Conservation (phyloP, 106 monocot species). For the Allium fistulosum region DNA sequence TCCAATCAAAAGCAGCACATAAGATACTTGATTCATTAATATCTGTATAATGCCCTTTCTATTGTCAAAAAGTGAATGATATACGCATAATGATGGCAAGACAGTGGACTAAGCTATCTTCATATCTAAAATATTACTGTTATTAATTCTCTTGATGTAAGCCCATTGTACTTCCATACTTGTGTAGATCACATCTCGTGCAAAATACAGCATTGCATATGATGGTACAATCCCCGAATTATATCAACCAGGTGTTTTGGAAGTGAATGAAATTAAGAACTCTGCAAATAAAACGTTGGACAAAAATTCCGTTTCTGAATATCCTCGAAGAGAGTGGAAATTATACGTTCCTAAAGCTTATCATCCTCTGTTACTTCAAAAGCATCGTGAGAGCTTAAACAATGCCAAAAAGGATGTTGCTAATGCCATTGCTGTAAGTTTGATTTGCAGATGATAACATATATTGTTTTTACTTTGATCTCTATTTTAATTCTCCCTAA, state of each 20-base stretch:
- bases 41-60: too few species aligned
- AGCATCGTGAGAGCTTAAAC: constrained; percentile 44
- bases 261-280: constrained; percentile 1
- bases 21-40: too few species aligned
- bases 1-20: too few species aligned
- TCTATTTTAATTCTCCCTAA: background rate
- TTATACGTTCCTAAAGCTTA: constrained; percentile 57
- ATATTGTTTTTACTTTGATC: background rate
- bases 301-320: constrained; percentile 15
- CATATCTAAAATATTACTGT: too few species aligned
- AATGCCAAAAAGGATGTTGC: constrained; percentile 52
- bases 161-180: background rate
- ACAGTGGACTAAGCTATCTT: background rate
- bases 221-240: constrained; percentile 59
- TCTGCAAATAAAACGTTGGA: constrained; percentile 6
- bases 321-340: constrained; percentile 44
- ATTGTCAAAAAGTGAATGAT: too few species aligned
- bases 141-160: too few species aligned
- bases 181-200: constrained; percentile 61
- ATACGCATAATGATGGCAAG: background rate
- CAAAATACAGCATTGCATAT: constrained; percentile 76
- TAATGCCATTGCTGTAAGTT: constrained; percentile 56
- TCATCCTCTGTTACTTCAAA: constrained; percentile 66
- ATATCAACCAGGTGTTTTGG: constrained; percentile 23
- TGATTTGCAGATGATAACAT: background rate